Percentiles rank a stretch among this genome's conserved stretches.
phyloP scores from a whole-genome alignment of 2,329 filamentous ascomycete species.

The Exophiala sp. region DNA sequence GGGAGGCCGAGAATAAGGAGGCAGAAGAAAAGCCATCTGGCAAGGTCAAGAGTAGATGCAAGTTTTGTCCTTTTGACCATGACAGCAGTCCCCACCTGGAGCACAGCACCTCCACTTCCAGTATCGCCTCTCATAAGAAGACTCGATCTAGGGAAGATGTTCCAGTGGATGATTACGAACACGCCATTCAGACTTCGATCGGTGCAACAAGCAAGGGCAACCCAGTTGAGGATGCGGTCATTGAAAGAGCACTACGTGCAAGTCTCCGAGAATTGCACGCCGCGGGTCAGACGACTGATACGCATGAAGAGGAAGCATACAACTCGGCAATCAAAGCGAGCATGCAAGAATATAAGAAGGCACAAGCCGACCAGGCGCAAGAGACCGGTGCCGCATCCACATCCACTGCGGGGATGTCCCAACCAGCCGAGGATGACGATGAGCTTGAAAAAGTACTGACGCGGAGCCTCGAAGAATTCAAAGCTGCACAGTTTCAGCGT shows the following conservation, averaged over 20 bases:
- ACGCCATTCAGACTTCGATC: slow-evolving; percentile 65
- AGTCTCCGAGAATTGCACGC: slow-evolving; percentile 57
- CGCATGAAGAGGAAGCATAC: slow-evolving; percentile 32
- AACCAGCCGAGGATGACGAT: slow-evolving; percentile 33
- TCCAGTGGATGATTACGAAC: slow-evolving; percentile 60
- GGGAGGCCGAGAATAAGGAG: slow-evolving; percentile 27
- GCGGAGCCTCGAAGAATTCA: slow-evolving; percentile 40
- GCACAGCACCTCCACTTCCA: slow-evolving; percentile 12
- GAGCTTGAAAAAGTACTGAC: slow-evolving; percentile 43
- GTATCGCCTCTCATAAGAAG: slow-evolving; percentile 20
- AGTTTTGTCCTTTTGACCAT: slow-evolving; percentile 26
- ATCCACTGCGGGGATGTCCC: slow-evolving; percentile 1
- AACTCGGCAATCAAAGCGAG: slow-evolving; percentile 30
- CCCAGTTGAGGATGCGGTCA: slow-evolving; percentile 59
- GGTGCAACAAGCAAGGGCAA: slow-evolving; percentile 65
- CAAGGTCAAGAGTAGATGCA: slow-evolving; percentile 21
- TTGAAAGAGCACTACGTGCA: slow-evolving; percentile 68
- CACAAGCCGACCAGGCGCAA: slow-evolving; percentile 25
- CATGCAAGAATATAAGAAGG: slow-evolving; percentile 24
- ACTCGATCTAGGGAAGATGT: slow-evolving; percentile 26
- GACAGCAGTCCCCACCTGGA: slow-evolving; percentile 18
- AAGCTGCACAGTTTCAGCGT: slow-evolving; percentile 1
- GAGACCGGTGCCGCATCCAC: slow-evolving; percentile 10
- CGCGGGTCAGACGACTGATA: slow-evolving; percentile 27
- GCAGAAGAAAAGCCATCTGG: slow-evolving; percentile 26